phyloP scores from a whole-genome alignment of 2,329 filamentous ascomycete species.

The Phoma sp. region DNA sequence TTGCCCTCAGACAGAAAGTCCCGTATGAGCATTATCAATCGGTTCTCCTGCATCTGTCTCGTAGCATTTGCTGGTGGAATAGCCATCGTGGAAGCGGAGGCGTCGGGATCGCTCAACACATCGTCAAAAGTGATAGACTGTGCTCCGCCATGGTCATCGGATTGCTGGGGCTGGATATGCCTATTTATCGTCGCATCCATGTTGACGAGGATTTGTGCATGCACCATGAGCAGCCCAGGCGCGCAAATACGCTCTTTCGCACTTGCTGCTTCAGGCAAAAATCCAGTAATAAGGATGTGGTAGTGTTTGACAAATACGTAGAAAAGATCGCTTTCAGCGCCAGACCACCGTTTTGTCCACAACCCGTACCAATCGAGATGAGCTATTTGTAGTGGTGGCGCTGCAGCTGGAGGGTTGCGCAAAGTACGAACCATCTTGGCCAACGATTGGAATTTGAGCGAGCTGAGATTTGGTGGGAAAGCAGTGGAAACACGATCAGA shows the following conservation, averaged over 20 bases:
- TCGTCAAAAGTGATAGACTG: conserved; percentile 70
- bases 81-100: conserved; percentile 66
- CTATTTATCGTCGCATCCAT: conserved; percentile 85
- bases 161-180: conserved; percentile 56
- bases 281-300: conserved; percentile 76
- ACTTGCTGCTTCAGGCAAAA: conserved; percentile 54
- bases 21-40: conserved; percentile 79
- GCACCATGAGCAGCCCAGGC: conserved; percentile 79
- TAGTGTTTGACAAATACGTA: conserved; percentile 92
- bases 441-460: conserved; percentile 68
- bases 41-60: conserved; percentile 86
- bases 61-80: conserved; percentile 72
- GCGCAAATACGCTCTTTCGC: conserved; percentile 66
- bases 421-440: conserved; percentile 65
- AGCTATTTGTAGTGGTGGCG: conserved; percentile 70
- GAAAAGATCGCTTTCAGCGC: conserved; percentile 85
- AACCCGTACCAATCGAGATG: conserved; percentile 84
- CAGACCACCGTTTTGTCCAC: conserved; percentile 86
- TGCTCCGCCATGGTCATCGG: conserved; percentile 45
- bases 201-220: conserved; percentile 79
- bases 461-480: conserved; percentile 71
- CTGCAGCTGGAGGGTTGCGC: conserved; percentile 61
- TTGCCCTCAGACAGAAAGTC: conserved; percentile 74
- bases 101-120: conserved; percentile 68
- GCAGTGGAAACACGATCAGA: conserved; percentile 69